Percentiles rank a stretch among this genome's conserved stretches.
Evolutionary conservation across 2,329 filamentous ascomycete species (phyloP).

Genomic region (Penicillium sp.): DNA sequence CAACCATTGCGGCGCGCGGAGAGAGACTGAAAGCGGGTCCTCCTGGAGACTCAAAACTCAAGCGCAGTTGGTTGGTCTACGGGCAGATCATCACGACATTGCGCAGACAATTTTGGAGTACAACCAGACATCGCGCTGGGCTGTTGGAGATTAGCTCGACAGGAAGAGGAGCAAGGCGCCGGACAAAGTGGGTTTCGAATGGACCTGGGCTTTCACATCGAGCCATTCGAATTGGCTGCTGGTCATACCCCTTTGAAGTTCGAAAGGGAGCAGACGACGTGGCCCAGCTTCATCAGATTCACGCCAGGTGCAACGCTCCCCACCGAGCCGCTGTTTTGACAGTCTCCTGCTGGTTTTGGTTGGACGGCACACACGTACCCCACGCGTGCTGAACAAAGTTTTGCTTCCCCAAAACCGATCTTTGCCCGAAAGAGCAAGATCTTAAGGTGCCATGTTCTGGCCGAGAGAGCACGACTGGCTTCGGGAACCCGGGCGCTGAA

Average conservation of each 20-base stretch:
- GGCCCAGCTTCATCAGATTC: background rate
- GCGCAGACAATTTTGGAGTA: conserved; percentile 17
- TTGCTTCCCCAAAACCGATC: conserved; percentile 17
- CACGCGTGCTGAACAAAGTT: conserved; percentile 20
- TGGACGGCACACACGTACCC: conserved; percentile 11
- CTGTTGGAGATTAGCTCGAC: conserved; percentile 22
- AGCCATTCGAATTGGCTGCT: conserved; percentile 7
- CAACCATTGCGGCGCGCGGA: conserved; percentile 5
- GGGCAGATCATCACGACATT: conserved; percentile 17
- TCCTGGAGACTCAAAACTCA: background rate
- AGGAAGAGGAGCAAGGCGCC: background rate
- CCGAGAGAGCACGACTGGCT: conserved; percentile 9
- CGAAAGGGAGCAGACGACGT: too few relatives aligned
- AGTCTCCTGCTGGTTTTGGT: conserved; percentile 13
- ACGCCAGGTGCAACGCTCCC: conserved; percentile 16
- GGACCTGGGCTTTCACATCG: conserved; percentile 7
- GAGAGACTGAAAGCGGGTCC: background rate
- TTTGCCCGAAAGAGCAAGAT: conserved; percentile 15
- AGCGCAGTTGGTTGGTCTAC: background rate
- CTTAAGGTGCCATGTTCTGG: conserved; percentile 5
- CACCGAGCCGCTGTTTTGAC: conserved; percentile 17
- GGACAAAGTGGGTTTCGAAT: conserved; percentile 7
- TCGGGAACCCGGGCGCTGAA: conserved; percentile 18
- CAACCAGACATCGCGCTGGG: conserved; percentile 7
- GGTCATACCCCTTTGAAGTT: background rate